Base-by-base conservation (phyloP, 2,329 filamentous ascomycete genomes). In the Penicillium sp. region DNA sequence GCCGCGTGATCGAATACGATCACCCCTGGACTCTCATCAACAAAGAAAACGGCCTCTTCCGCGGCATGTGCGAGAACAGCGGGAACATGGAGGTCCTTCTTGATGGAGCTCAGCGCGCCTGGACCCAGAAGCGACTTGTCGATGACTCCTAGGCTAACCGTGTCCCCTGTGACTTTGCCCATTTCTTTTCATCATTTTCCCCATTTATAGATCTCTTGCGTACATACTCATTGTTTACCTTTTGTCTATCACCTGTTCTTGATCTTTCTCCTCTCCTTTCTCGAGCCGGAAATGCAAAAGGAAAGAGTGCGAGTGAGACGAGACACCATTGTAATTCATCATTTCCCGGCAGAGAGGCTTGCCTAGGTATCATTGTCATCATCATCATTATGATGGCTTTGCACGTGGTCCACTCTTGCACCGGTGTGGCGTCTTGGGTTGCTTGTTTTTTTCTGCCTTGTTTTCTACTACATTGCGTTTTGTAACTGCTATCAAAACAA, bases 1-100 rank as follows among this genome's bases (percentile, higher is more conserved):
- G 94, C 9, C 76, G 83, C 56, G 88, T 97, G 18, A 82, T 94
- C 5, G 93, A 99, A 75, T 99, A 84, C 69, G 94, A 86, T n/a
- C 88, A 96, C 67, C 94, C 94, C 0, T 91, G 87, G 77, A 86
- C 90, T 62, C 78, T 99, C 47, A 81, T 96, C 60, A 82, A 81
- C 67, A 87, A 86, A 64, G 78, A 89, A 53, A 84, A 83, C 2
- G 87, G 90, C 4, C 74, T 80, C 9, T 89, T 89, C 71, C 78
- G 78, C 51, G 76, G 80, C 46, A 89, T 89, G 86, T 89, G 86
- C 65, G 83, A 87, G 64, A 88, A 81, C 68, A 87, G 79, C 57
- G 86, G 86, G 1, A 83, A 87, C 61, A 70, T 87, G 58, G 84
- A 86, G 1, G 68, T 70, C 1, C 69, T 89, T 39, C 64, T 78